These are phyloP conservation scores for Colletotrichum lindemuthianum DNA, from an alignment of 2,329 filamentous ascomycete species.

Conservation along the genomic window DNA sequence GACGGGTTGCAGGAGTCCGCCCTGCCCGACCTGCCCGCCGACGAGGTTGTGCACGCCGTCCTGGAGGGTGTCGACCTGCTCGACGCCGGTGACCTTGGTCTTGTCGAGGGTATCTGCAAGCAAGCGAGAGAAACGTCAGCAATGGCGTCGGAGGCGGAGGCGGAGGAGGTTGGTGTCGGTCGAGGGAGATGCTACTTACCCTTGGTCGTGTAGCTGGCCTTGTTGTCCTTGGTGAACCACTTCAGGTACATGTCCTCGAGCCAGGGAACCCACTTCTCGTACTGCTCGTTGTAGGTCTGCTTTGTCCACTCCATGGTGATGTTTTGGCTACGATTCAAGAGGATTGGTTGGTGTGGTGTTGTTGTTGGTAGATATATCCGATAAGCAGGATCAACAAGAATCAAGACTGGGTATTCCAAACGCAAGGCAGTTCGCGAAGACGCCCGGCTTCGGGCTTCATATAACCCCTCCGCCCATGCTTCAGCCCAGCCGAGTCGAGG, in stretches of 20 bases:
- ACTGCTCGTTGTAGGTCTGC: slow-evolving; percentile 75
- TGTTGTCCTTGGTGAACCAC: slow-evolving; percentile 82
- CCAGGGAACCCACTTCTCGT: slow-evolving; percentile 82
- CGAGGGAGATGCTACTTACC: slow-evolving; percentile 54
- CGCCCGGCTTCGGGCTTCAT: slow-evolving; percentile 24
- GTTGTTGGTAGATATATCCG: background rate
- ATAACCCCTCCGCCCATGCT: slow-evolving; percentile 14
- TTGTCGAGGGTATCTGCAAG: slow-evolving; percentile 72
- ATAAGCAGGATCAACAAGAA: slow-evolving; percentile 20
- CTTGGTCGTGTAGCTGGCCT: slow-evolving; percentile 76
- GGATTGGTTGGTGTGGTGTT: background rate
- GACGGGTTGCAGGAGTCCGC: slow-evolving; percentile 71
- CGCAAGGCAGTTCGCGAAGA: background rate
- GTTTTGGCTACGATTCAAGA: background rate
- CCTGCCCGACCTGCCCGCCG: slow-evolving; percentile 72
- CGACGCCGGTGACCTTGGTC: slow-evolving; percentile 74
- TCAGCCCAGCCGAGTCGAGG: background rate
- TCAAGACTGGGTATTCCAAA: slow-evolving; percentile 7
- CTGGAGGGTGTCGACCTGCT: slow-evolving; percentile 75
- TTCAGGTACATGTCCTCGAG: slow-evolving; percentile 77
- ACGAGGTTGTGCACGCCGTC: slow-evolving; percentile 73
- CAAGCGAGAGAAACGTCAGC: background rate
- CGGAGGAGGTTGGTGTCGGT: background rate
- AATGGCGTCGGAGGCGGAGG: background rate
- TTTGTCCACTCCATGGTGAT: slow-evolving; percentile 64